Evolutionary conservation across 257 asterid genomes (phyloP).

Genomic region (Solanum sejunctum): DNA sequence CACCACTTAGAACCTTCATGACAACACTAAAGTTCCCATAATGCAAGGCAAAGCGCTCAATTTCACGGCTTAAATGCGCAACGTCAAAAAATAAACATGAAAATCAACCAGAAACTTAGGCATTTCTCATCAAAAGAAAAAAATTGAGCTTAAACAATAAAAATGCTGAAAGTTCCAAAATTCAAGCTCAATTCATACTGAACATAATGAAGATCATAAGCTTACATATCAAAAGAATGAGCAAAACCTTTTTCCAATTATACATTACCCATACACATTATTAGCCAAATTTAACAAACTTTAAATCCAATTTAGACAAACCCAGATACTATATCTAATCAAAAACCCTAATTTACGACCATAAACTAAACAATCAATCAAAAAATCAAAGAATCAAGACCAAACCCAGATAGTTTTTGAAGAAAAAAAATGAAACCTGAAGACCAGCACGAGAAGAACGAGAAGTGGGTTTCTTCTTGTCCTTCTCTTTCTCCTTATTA

Average conservation of each 20-base stretch:
- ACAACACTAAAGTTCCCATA: background rate
- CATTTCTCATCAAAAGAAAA: background rate
- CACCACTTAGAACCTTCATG: background rate
- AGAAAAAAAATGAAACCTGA: background rate
- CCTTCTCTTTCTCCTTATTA: constrained; percentile 11
- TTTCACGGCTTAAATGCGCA: background rate
- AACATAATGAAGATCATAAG: background rate
- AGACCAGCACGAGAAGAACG: constrained; percentile 20
- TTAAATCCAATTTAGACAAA: background rate
- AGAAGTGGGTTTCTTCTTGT: constrained; percentile 14
- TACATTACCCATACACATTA: background rate
- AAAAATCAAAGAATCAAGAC: background rate
- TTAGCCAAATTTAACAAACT: background rate
- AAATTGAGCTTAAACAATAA: background rate
- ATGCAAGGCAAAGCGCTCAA: background rate
- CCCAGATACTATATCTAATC: background rate
- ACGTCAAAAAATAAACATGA: background rate
- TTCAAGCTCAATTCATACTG: background rate
- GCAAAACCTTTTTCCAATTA: background rate
- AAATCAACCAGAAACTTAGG: background rate
- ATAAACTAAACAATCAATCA: background rate
- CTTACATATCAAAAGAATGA: background rate
- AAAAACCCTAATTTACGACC: background rate
- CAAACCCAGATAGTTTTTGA: background rate
- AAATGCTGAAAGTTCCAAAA: background rate